Conservation (phyloP, 495 filamentous ascomycete species). For the Melanomma pulvis-pyrius region DNA sequence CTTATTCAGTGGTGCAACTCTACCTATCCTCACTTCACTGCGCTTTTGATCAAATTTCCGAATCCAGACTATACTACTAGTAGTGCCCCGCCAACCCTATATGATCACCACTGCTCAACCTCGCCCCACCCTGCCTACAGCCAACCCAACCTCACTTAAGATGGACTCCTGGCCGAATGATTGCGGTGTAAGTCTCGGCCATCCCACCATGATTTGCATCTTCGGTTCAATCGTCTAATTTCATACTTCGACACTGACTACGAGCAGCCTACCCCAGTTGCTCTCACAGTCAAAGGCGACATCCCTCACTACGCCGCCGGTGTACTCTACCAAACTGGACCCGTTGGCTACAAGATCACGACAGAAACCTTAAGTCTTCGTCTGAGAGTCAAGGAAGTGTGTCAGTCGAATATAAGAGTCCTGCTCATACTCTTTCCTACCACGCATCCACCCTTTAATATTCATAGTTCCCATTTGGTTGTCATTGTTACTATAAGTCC, state of each 20-base stretch:
- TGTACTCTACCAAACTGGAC: slow-evolving; percentile 76
- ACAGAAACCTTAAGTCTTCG: too few relatives aligned
- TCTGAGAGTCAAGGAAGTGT: too few relatives aligned
- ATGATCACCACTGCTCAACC: neutral
- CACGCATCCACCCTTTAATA: too few relatives aligned
- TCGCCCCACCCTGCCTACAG: neutral
- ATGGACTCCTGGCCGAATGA: slow-evolving; percentile 31
- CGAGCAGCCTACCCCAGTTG: slow-evolving; percentile 25
- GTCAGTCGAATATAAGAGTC: too few relatives aligned
- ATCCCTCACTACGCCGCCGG: slow-evolving; percentile 52
- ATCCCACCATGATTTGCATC: neutral
- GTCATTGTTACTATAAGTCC: too few relatives aligned
- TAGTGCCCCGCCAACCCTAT: neutral
- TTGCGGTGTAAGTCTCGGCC: slow-evolving; percentile 14
- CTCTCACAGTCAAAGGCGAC: slow-evolving; percentile 27
- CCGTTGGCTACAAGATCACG: slow-evolving; percentile 70
- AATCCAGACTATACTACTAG: neutral
- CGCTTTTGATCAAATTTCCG: neutral
- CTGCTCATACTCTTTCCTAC: too few relatives aligned
- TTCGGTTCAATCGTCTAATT: neutral
- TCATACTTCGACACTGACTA: slow-evolving; percentile 36
- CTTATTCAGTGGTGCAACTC: neutral
- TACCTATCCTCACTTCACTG: neutral
- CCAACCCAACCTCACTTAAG: neutral
- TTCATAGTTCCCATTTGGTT: too few relatives aligned